These are phyloP conservation scores for Clarireedia sp. DNA, from an alignment of 2,329 filamentous ascomycete species.

Conservation along the genomic window DNA sequence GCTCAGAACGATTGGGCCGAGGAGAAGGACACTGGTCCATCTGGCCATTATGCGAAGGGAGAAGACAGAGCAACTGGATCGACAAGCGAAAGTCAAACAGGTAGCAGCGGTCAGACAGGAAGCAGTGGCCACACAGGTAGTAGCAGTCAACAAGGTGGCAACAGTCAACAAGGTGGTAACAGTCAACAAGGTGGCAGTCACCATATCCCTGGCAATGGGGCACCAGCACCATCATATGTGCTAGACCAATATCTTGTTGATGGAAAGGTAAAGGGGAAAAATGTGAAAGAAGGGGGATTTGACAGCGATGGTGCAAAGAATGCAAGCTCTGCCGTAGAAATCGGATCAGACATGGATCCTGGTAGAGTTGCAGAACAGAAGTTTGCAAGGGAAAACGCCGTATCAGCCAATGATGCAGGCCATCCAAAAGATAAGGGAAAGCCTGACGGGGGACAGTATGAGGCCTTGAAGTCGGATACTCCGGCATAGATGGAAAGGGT, in stretches of 20 bases:
- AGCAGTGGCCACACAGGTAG: too few species aligned
- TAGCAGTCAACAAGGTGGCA: too few species aligned
- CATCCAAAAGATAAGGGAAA: conserved; percentile 19
- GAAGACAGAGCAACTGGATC: conserved; percentile 5
- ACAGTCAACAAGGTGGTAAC: too few species aligned
- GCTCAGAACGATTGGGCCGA: conserved; percentile 19
- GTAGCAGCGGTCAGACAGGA: too few species aligned
- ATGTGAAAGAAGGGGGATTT: conserved; percentile 26
- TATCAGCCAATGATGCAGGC: conserved; percentile 12
- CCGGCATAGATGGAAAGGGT: neutral
- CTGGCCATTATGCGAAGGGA: conserved; percentile 11
- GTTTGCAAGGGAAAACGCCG: conserved; percentile 29
- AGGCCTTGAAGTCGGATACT: neutral
- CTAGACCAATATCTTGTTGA: conserved; percentile 16
- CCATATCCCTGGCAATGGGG: conserved; percentile 13
- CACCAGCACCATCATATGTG: conserved; percentile 25
- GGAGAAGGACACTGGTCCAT: conserved; percentile 18
- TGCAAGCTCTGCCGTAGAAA: conserved; percentile 32
- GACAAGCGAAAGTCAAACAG: too few species aligned
- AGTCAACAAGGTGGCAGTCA: neutral
- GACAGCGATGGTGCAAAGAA: conserved; percentile 24
- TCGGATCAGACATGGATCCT: conserved; percentile 42
- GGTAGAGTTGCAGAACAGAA: conserved; percentile 37
- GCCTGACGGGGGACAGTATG: conserved; percentile 2
- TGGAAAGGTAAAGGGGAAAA: conserved; percentile 23